Base-by-base conservation (phyloP, 768 basidiomycete genomes). In the Suillus decipiens region DNA sequence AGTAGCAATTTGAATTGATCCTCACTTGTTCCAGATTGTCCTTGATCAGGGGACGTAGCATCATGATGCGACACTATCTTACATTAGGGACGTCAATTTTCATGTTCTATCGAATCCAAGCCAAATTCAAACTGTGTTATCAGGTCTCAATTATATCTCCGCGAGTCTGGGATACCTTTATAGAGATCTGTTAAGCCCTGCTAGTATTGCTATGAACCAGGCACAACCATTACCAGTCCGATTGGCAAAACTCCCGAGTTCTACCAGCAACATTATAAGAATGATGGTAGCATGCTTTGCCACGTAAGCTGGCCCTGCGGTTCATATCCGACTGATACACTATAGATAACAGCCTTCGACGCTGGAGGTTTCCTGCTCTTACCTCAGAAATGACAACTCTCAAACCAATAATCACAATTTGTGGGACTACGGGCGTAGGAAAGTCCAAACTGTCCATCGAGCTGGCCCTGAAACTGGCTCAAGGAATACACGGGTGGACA, bases 401-500 rank as follows among this genome's bases (percentile, higher is more conserved):
- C 47, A 81, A 80, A 36, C 91, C 92, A 24, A 77, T 97, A 68
- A 86, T 99, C 60, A 84, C 89, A 19, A 87, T 99, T 59, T 93
- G 93, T 64, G 96, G 96, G 39, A 95, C 96, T 0, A 99, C 96
- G 31, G 92, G 96, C 28, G 95, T 96, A 17, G 97, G 97, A 58
- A 99, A 99, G 77, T 96, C 95, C 14, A 91, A 92, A 61, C 82
- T 99, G 9, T 92, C 92, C 5, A 86, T 99, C 24, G 89, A 97
- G 63, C 84, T 99, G 17, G 96, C 96, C 31, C 81, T 87, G 39
- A 81, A 79, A 63, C 73, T 89, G 28, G 72, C 81, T 12, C 74
- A 80, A 50, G 68, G 66, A 39, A n/a, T 59, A 31, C 61, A 69
- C 47, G 68, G 66, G 53, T 89, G 86, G 83, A 76, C 74, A 15